These are phyloP conservation scores for Picea mariana DNA, from an alignment of 83 land plant species.

Conservation along the genomic window DNA sequence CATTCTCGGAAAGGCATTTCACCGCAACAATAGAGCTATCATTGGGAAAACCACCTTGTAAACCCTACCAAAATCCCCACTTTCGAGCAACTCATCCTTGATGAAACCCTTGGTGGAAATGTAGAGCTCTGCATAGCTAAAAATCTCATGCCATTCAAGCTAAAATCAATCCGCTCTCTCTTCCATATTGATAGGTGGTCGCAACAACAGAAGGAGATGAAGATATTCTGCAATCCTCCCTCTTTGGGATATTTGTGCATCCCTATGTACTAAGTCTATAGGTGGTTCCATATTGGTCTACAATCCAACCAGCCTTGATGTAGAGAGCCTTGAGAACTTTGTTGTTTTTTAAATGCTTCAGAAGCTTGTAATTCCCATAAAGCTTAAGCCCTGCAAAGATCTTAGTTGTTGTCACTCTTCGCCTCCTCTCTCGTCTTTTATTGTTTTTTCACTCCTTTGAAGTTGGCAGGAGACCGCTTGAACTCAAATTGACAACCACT, in stretches of 20 bases:
- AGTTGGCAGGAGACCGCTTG: too few relatives aligned
- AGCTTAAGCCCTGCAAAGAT: slow-evolving; percentile 82
- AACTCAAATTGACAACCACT: too few relatives aligned
- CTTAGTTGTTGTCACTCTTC: slow-evolving; percentile 92
- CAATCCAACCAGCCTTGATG: slow-evolving; percentile 91
- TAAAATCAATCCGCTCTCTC: too few relatives aligned
- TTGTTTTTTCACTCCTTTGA: too few relatives aligned
- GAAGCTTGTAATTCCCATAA: slow-evolving; percentile 85
- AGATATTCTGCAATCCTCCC: background rate
- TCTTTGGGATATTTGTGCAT: background rate
- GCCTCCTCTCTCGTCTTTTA: slow-evolving; percentile 61
- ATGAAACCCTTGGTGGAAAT: too few relatives aligned
- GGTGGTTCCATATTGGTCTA: slow-evolving; percentile 89
- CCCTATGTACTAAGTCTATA: slow-evolving; percentile 54
- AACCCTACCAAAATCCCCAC: too few relatives aligned
- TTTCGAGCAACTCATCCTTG: too few relatives aligned
- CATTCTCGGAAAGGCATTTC: too few relatives aligned
- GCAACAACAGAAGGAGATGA: background rate
- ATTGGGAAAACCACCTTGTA: too few relatives aligned
- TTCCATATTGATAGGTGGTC: background rate
- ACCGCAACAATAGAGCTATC: too few relatives aligned
- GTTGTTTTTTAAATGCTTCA: slow-evolving; percentile 97
- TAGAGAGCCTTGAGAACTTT: slow-evolving; percentile 98
- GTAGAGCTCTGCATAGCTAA: too few relatives aligned
- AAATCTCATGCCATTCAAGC: too few relatives aligned